phyloP scores from a whole-genome alignment of 495 filamentous ascomycete genomes.

The Penicillium maclennaniae region DNA sequence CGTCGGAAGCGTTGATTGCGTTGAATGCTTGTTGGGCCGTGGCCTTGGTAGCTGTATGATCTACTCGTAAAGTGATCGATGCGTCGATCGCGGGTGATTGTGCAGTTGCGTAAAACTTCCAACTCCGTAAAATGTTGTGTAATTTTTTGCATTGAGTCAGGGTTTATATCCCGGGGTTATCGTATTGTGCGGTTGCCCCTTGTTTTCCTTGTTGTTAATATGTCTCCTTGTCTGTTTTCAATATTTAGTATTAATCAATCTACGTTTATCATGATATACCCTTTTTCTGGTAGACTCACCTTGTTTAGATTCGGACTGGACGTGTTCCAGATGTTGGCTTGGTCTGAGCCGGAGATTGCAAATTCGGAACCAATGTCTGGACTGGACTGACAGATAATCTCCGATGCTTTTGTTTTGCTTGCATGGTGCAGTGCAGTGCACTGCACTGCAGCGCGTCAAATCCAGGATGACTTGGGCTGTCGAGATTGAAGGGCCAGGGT shows the following conservation, averaged over 20 bases:
- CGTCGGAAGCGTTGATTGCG: neutral
- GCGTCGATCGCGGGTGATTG: neutral
- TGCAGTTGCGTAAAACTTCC: constrained; percentile 9
- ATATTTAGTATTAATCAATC: constrained; percentile 23
- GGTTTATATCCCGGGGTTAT: constrained; percentile 11
- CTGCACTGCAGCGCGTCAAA: too few species aligned
- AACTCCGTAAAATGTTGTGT: neutral
- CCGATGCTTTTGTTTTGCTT: neutral
- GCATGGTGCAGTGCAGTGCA: neutral
- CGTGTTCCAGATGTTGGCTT: neutral
- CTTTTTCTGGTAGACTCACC: neutral
- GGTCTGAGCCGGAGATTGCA: neutral
- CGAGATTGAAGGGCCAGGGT: neutral
- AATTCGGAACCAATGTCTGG: neutral
- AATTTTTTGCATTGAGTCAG: constrained; percentile 4
- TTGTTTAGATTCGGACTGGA: neutral
- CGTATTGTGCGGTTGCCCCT: constrained; percentile 2
- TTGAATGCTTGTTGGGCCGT: neutral
- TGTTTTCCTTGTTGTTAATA: constrained; percentile 22
- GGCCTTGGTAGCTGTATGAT: neutral
- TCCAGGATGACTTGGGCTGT: neutral
- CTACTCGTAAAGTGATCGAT: neutral
- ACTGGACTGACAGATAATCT: neutral
- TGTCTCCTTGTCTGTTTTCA: constrained; percentile 16
- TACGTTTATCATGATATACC: constrained; percentile 10